Conservation (phyloP, 2,329 filamentous ascomycete species). For the Sporothrix pseudoabietina region DNA sequence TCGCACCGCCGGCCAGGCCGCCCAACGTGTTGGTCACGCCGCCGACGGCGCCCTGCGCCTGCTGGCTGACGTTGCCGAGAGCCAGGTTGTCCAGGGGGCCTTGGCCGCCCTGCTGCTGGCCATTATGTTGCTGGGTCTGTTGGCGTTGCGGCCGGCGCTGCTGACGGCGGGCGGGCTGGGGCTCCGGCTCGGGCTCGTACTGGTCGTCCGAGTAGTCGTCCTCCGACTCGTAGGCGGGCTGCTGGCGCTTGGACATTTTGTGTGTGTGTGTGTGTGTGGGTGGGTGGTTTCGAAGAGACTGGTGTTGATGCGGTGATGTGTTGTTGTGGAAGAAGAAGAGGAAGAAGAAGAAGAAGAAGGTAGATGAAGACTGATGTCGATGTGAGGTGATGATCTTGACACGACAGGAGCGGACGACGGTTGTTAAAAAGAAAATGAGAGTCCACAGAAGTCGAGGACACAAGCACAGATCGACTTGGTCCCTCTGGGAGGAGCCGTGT, state of each 20-base stretch:
- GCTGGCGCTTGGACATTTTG: slow-evolving; percentile 37
- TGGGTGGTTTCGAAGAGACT: neutral
- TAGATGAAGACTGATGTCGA: neutral
- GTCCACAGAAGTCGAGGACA: neutral
- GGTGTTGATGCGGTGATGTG: neutral
- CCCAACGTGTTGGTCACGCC: slow-evolving; percentile 49
- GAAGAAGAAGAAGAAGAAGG: neutral
- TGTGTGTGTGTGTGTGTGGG: slow-evolving; percentile 3
- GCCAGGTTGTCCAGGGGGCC: slow-evolving; percentile 43
- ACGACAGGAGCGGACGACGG: slow-evolving; percentile 3
- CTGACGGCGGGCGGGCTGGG: slow-evolving; percentile 34
- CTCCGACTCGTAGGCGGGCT: slow-evolving; percentile 43
- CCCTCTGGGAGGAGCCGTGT: neutral
- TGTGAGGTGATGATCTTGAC: neutral
- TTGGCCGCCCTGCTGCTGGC: slow-evolving; percentile 36
- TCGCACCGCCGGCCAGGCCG: slow-evolving; percentile 44
- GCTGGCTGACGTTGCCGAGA: slow-evolving; percentile 44
- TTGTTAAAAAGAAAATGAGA: slow-evolving; percentile 13
- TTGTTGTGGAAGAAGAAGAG: neutral
- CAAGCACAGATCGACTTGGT: neutral
- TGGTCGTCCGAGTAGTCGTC: slow-evolving; percentile 42
- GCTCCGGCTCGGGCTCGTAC: slow-evolving; percentile 27
- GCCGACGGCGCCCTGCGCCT: slow-evolving; percentile 44
- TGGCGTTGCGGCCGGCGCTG: slow-evolving; percentile 37
- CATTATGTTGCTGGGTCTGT: slow-evolving; percentile 38